A percentile compares a stretch with the other conserved stretches of the same genome.
These are phyloP conservation scores for Botrytis squamosa DNA, from an alignment of 2,329 filamentous ascomycete species.

Conservation along the genomic window DNA sequence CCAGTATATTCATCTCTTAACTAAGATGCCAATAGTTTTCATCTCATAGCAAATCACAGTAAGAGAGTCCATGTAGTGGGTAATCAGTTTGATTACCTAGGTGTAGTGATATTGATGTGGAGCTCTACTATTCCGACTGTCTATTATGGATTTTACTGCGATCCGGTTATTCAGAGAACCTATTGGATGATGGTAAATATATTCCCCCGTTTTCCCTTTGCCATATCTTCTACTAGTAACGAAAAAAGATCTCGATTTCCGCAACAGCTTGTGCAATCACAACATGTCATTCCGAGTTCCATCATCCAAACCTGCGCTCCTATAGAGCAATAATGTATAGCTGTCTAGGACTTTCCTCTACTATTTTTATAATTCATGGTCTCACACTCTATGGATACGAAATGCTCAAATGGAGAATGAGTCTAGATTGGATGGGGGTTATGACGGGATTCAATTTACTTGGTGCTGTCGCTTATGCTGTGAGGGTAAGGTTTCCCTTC, in stretches of 20 bases:
- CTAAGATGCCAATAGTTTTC: slow-evolving; percentile 27
- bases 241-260: too few species aligned
- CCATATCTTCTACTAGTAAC: too few species aligned
- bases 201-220: too few species aligned
- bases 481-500: too few species aligned
- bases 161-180: slow-evolving; percentile 37
- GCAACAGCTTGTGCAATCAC: neutral
- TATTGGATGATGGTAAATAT: slow-evolving; percentile 37
- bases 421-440: too few species aligned
- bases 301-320: neutral
- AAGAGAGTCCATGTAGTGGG: slow-evolving; percentile 39
- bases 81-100: slow-evolving; percentile 43
- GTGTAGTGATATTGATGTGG: slow-evolving; percentile 44
- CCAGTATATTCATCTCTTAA: too few species aligned
- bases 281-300: neutral
- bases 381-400: slow-evolving; percentile 41
- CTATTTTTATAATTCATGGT: slow-evolving; percentile 19
- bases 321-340: slow-evolving; percentile 15
- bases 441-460: too few species aligned
- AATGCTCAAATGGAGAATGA: slow-evolving; percentile 23
- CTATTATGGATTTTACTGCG: slow-evolving; percentile 46
- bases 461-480: too few species aligned
- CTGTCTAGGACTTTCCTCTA: slow-evolving; percentile 13
- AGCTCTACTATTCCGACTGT: slow-evolving; percentile 43
- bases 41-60: slow-evolving; percentile 45